Percentiles rank a stretch among this genome's conserved stretches.
Conservation (phyloP, 2,329 filamentous ascomycete species). For the Lojkania enalia region DNA sequence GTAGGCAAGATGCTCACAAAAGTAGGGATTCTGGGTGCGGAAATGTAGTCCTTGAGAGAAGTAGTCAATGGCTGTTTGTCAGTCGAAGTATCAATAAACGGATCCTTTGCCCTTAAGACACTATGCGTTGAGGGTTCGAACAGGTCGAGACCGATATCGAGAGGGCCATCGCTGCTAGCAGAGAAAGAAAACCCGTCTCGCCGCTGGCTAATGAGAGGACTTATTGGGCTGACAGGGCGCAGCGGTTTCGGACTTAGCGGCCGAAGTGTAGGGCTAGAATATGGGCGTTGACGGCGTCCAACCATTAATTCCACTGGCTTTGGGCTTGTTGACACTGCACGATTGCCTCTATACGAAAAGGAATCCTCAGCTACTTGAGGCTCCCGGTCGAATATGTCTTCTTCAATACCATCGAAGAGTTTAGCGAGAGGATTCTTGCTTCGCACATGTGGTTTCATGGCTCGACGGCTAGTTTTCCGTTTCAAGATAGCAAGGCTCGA, state of each 20-base stretch:
- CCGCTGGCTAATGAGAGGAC: slow-evolving; percentile 3
- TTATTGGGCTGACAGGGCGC: slow-evolving; percentile 6
- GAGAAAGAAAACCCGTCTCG: slow-evolving; percentile 4
- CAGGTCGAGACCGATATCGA: too few species aligned
- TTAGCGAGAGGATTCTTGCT: slow-evolving; percentile 24
- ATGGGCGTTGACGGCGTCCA: slow-evolving; percentile 2
- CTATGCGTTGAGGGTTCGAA: background rate
- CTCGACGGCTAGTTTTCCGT: too few species aligned
- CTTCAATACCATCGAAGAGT: slow-evolving; percentile 23
- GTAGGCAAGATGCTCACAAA: background rate
- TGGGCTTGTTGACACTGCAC: slow-evolving; percentile 1
- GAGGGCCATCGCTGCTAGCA: too few species aligned
- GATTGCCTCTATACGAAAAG: slow-evolving; percentile 5
- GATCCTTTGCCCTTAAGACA: background rate
- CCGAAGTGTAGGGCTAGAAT: slow-evolving; percentile 2
- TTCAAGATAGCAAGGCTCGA: too few species aligned
- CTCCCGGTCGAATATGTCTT: slow-evolving; percentile 1
- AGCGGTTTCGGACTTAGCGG: slow-evolving; percentile 10
- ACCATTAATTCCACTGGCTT: background rate
- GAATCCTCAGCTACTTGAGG: slow-evolving; percentile 4
- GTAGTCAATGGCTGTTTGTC: slow-evolving; percentile 3
- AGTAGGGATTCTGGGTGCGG: background rate
- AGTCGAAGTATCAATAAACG: slow-evolving; percentile 1
- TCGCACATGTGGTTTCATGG: slow-evolving; percentile 8
- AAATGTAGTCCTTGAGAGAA: slow-evolving; percentile 8